Conservation (phyloP, 2,329 filamentous ascomycete genomes). For the Xylariaceae sp. region DNA sequence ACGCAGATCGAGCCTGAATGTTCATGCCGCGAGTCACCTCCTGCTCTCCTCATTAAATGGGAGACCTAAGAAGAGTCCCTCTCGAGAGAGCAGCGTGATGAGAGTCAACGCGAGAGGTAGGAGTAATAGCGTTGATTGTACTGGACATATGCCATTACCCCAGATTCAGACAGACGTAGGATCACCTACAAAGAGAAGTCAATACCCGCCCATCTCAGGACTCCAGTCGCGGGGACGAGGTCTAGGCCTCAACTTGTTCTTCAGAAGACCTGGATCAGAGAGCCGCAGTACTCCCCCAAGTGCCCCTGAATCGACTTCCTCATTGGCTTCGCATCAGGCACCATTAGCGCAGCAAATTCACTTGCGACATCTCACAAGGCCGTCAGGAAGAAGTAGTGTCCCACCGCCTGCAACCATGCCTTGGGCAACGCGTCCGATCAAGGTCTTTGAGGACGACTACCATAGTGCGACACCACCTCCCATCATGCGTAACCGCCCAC, state of each 20-base stretch:
- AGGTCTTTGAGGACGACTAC: slow-evolving; percentile 50
- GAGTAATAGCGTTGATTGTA: slow-evolving; percentile 40
- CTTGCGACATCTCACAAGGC: slow-evolving; percentile 15
- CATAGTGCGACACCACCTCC: slow-evolving; percentile 61
- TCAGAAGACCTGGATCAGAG: slow-evolving; percentile 56
- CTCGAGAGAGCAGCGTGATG: slow-evolving; percentile 21
- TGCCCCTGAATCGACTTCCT: slow-evolving; percentile 27
- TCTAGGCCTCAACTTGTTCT: slow-evolving; percentile 55
- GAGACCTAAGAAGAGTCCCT: slow-evolving; percentile 33
- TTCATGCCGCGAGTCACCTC: slow-evolving; percentile 47
- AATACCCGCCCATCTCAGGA: slow-evolving; percentile 58
- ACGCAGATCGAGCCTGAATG: slow-evolving; percentile 60
- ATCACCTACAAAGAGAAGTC: slow-evolving; percentile 38
- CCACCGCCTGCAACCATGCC: slow-evolving; percentile 39
- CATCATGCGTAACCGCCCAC: slow-evolving; percentile 53
- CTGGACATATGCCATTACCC: slow-evolving; percentile 21
- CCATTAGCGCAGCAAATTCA: slow-evolving; percentile 7
- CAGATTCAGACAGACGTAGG: slow-evolving; percentile 16
- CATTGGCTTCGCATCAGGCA: slow-evolving; percentile 20
- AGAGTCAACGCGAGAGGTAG: slow-evolving; percentile 31
- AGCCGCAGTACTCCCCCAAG: slow-evolving; percentile 32
- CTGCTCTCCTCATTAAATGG: slow-evolving; percentile 24
- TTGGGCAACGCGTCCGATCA: slow-evolving; percentile 47
- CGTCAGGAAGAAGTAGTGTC: slow-evolving; percentile 37
- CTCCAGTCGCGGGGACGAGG: slow-evolving; percentile 49